Base-by-base conservation (phyloP, 2,329 filamentous ascomycete genomes). In the Ceratocystiopsis brevicomis region DNA sequence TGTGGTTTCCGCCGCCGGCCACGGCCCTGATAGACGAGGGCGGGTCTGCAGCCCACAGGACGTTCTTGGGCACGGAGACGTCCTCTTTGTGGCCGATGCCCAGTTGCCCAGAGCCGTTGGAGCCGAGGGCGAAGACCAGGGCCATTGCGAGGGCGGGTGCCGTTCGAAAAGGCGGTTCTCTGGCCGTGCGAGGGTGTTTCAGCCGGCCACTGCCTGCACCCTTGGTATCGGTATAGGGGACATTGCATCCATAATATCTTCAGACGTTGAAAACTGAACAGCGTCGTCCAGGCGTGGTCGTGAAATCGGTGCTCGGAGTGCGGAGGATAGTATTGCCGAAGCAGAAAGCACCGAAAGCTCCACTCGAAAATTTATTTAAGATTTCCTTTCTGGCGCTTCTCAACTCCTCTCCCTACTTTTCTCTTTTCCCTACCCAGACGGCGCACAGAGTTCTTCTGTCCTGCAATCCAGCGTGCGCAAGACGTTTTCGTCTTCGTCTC, bases 1-100 rank as follows among this genome's bases (percentile, higher is more conserved):
- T 92, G 58, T 95, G 88, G 54, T 95, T 95, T 1, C 87, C 87
- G 4, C 88, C 88, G 9, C 83, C 66, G 17, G 62, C 62, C 11
- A 69, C 57, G 37, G 56, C 57, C 42, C 55, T 51, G 44, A 68
- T 56, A 15, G 57, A 48, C 21, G 57, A 53, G 14, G 61, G 56
- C 25, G 53, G 51, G 14, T 58, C 55, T 3, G 62, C 57, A 6
- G 63, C 55, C 56, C 83, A 80, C n/a, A 69, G 52, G 49, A 73
- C 76, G 48, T 62, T 65, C 48, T 77, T 73, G 2, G 80, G 78
- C 0, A 72, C 63, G 1, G 77, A 78, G 40, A 82, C 73, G 53
- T 86, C 81, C 55, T 83, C 74, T 47, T 64, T 67, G 57, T 85
- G 80, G 17, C 73, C 73, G 45, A 85, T 69, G 37, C 78, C 80